These are phyloP conservation scores for Arxiozyma slooffiae DNA, from an alignment of 1,139 yeast species.

Conservation along the genomic window DNA sequence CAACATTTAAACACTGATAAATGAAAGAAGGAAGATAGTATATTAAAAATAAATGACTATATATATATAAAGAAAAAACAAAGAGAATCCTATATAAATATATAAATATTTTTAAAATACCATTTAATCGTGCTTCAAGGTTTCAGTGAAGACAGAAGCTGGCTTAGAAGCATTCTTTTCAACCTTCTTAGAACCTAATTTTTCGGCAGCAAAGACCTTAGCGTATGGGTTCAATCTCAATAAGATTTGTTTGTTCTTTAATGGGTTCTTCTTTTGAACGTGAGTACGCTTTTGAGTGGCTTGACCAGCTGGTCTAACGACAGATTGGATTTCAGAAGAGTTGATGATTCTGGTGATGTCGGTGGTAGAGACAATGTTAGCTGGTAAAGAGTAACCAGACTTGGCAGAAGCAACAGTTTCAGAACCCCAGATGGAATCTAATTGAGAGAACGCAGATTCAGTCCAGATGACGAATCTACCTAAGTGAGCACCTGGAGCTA, in stretches of 20 bases:
- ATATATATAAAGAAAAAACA: conserved; percentile 4
- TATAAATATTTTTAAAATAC: conserved; percentile 4
- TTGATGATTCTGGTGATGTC: conserved; percentile 96
- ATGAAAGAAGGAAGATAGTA: background rate
- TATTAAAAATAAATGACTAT: background rate
- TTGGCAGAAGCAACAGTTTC: conserved; percentile 77
- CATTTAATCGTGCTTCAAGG: conserved; percentile 47
- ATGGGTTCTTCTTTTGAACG: conserved; percentile 99
- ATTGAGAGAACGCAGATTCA: conserved; percentile 92
- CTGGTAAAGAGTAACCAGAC: conserved; percentile 86
- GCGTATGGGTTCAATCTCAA: conserved; percentile 99
- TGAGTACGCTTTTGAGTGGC: conserved; percentile 86
- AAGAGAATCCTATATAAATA: background rate
- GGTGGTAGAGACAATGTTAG: conserved; percentile 88
- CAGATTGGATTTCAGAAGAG: conserved; percentile 98
- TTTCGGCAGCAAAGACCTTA: conserved; percentile 87
- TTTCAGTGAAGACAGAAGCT: conserved; percentile 60
- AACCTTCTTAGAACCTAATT: conserved; percentile 79
- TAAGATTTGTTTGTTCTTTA: conserved; percentile 97
- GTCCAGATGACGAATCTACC: conserved; percentile 99
- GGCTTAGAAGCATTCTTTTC: conserved; percentile 57
- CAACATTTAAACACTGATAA: background rate
- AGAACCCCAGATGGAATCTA: conserved; percentile 96
- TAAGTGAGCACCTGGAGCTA: conserved; percentile 99
- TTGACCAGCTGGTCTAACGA: conserved; percentile 94